phyloP scores from a whole-genome alignment of 495 filamentous ascomycete species.

The Margaritispora aquatica region DNA sequence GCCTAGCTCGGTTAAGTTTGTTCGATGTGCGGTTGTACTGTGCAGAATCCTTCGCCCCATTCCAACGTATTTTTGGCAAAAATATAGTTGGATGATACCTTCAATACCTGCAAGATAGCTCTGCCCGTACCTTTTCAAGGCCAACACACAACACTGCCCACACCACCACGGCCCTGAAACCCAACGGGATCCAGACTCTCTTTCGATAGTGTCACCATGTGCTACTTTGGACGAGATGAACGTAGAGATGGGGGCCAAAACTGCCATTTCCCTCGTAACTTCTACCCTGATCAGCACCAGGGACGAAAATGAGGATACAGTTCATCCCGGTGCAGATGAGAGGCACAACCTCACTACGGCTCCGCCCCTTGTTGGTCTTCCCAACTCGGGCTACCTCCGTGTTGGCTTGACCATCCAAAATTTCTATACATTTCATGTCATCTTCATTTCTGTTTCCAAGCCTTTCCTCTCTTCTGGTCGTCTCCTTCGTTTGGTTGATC shows the following conservation, averaged over 20 bases:
- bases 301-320: background rate
- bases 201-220: background rate
- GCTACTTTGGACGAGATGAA: too few species aligned
- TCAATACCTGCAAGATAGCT: background rate
- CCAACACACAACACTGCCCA: background rate
- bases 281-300: background rate
- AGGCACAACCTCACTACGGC: background rate
- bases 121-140: background rate
- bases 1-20: too few species aligned
- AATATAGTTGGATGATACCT: background rate
- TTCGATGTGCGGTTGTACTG: background rate
- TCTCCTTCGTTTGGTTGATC: background rate
- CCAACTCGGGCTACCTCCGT: background rate
- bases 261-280: background rate
- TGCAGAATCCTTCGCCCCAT: background rate
- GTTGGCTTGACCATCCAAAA: background rate
- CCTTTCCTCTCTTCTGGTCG: slow-evolving; percentile 2
- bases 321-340: background rate
- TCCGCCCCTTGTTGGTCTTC: background rate
- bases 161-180: background rate
- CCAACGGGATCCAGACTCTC: background rate
- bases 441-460: background rate
- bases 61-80: background rate
- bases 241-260: background rate
- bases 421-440: background rate